phyloP scores from a whole-genome alignment of 176 grass and related monocot genomes.

The Carex myosuroides region DNA sequence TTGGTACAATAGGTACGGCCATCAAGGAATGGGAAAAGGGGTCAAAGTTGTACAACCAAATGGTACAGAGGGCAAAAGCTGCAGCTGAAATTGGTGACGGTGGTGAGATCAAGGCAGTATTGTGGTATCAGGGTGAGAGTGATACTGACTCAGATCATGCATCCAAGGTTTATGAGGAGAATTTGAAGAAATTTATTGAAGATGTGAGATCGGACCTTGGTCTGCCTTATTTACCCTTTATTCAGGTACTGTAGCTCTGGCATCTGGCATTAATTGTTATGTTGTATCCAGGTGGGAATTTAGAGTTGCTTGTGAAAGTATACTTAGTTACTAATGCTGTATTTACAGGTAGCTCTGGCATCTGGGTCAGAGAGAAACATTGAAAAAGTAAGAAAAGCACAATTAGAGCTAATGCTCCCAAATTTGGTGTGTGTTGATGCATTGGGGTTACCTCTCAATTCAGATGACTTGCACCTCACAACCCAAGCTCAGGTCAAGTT shows the following conservation, averaged over 20 bases:
- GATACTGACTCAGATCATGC: conserved; percentile 38
- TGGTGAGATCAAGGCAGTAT: conserved; percentile 63
- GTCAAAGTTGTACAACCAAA: conserved; percentile 58
- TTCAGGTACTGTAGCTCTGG: conserved; percentile 44
- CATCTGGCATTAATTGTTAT: background rate
- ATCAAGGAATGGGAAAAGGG: conserved; percentile 69
- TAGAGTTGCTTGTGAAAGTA: background rate
- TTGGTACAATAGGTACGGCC: conserved; percentile 34
- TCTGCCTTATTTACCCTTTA: conserved; percentile 59
- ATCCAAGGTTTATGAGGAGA: conserved; percentile 36
- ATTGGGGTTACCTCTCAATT: conserved; percentile 50
- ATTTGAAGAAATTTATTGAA: conserved; percentile 51
- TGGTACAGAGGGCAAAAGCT: conserved; percentile 48
- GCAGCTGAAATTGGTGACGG: conserved; percentile 17
- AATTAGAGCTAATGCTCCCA: conserved; percentile 47
- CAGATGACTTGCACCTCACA: conserved; percentile 68
- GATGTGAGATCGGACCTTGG: conserved; percentile 61
- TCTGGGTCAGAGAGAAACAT: conserved; percentile 59
- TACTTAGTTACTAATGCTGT: conserved; percentile 14
- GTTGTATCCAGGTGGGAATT: background rate
- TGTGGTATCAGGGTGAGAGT: conserved; percentile 98
- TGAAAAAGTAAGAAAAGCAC: conserved; percentile 67
- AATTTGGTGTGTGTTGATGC: conserved; percentile 85
- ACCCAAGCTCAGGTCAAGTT: conserved; percentile 76
- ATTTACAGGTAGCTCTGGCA: conserved; percentile 74